Evolutionary conservation across 495 filamentous ascomycete genomes (phyloP).

Genomic region (Xanthoparmelia taractica): DNA sequence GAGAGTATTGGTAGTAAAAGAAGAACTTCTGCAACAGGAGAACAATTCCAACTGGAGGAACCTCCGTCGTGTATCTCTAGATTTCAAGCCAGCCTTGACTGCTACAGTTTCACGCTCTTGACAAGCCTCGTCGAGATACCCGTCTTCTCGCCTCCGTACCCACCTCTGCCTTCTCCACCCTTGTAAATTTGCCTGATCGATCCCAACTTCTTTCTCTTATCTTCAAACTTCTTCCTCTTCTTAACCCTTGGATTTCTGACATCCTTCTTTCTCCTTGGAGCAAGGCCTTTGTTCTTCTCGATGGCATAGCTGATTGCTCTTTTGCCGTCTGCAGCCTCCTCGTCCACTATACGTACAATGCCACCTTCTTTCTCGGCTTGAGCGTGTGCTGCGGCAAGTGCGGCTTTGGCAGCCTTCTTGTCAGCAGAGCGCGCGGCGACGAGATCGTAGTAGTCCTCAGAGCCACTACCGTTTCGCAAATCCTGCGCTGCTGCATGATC

Average conservation of each 20-base stretch:
- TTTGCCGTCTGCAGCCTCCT: conserved; percentile 70
- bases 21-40: neutral
- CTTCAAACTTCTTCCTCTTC: conserved; percentile 89
- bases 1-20: neutral
- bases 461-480: conserved; percentile 46
- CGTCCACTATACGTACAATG: conserved; percentile 46
- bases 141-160: conserved; percentile 86
- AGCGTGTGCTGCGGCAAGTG: conserved; percentile 44
- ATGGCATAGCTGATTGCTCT: conserved; percentile 85
- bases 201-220: conserved; percentile 88
- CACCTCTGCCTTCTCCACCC: conserved; percentile 78
- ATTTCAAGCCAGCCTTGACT: neutral
- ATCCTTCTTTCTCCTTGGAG: conserved; percentile 83
- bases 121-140: conserved; percentile 92
- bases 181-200: conserved; percentile 76
- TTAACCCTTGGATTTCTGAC: conserved; percentile 92
- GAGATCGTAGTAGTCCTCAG: conserved; percentile 80
- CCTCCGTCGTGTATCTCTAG: neutral
- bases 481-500: conserved; percentile 38
- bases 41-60: neutral
- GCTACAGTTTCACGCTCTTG: conserved; percentile 80
- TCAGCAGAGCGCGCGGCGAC: conserved; percentile 59
- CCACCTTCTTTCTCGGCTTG: conserved; percentile 49
- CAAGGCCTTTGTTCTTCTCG: conserved; percentile 93
- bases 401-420: conserved; percentile 69